phyloP scores from a whole-genome alignment of 805 yeast species.

The Yamadazyma laniorum region DNA sequence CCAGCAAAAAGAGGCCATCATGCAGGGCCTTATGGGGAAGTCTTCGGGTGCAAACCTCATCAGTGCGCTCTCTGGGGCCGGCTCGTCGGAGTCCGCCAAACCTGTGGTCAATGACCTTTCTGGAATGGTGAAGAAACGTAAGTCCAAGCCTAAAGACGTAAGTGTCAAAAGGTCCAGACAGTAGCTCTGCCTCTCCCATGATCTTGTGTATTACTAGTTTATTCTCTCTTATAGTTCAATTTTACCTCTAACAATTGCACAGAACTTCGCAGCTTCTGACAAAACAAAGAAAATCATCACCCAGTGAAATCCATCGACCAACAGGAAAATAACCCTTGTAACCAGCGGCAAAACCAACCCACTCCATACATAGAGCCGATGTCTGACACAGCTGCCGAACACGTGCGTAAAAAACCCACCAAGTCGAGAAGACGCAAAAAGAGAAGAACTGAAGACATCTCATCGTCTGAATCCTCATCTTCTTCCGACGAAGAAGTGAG shows the following conservation, averaged over 20 bases:
- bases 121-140: conserved; percentile 59
- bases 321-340: too few species aligned
- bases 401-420: conserved; percentile 2
- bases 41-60: conserved; percentile 18
- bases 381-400: too few species aligned
- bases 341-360: too few species aligned
- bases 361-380: too few species aligned
- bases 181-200: too few species aligned
- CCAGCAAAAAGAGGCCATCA: conserved; percentile 50
- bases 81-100: conserved; percentile 8
- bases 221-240: too few species aligned
- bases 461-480: conserved; percentile 50
- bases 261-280: too few species aligned
- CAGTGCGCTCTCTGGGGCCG: conserved; percentile 1
- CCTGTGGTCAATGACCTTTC: conserved; percentile 57
- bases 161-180: conserved; percentile 3
- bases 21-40: conserved; percentile 56
- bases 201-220: too few species aligned
- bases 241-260: too few species aligned
- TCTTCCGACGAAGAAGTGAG: conserved; percentile 15
- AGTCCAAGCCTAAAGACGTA: conserved; percentile 15
- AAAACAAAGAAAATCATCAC: too few species aligned
- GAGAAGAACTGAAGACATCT: conserved; percentile 80
- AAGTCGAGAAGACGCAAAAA: conserved; percentile 59
- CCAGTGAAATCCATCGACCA: too few species aligned